Evolutionary conservation across 2,329 filamentous ascomycete species (phyloP).

Genomic region (Exophiala phaeomuriformis): DNA sequence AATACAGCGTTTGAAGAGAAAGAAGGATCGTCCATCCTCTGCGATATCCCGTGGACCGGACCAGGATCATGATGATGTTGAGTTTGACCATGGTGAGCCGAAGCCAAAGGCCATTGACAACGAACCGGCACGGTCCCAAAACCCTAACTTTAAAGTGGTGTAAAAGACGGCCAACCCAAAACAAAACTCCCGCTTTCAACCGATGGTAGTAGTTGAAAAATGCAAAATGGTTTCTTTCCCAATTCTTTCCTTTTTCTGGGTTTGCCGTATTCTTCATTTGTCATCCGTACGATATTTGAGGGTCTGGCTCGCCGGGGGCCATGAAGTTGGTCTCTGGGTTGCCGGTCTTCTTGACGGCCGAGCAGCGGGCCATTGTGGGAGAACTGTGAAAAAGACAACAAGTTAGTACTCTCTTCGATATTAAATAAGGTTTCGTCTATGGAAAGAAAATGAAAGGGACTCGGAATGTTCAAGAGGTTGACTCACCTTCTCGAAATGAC

Average conservation of each 20-base stretch:
- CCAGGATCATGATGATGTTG: no score
- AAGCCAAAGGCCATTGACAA: no score
- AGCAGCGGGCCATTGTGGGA: conserved; percentile 96
- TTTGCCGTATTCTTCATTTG: neutral
- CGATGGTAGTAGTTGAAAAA: no score
- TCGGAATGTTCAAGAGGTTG: neutral
- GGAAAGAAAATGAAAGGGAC: neutral
- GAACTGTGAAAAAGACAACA: conserved; percentile 53
- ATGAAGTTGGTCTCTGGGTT: conserved; percentile 74
- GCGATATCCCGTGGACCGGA: no score
- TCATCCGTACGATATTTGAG: conserved; percentile 34
- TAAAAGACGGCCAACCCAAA: no score
- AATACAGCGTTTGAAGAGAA: no score
- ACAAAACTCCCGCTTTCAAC: no score
- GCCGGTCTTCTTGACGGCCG: conserved; percentile 76
- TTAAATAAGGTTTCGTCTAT: neutral
- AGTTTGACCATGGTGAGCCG: no score
- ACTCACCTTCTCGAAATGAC: conserved; percentile 87
- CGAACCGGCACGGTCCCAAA: no score
- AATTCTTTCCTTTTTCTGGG: neutral
- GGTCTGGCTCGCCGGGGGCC: conserved; percentile 55
- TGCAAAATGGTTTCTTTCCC: no score
- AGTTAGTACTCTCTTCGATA: conserved; percentile 6
- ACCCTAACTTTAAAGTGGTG: no score
- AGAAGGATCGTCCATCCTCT: no score